Evolutionary conservation across 495 filamentous ascomycete genomes (phyloP), one percentile per base, ranked within the genome.

Genomic region (Sporormia fimetaria): DNA sequence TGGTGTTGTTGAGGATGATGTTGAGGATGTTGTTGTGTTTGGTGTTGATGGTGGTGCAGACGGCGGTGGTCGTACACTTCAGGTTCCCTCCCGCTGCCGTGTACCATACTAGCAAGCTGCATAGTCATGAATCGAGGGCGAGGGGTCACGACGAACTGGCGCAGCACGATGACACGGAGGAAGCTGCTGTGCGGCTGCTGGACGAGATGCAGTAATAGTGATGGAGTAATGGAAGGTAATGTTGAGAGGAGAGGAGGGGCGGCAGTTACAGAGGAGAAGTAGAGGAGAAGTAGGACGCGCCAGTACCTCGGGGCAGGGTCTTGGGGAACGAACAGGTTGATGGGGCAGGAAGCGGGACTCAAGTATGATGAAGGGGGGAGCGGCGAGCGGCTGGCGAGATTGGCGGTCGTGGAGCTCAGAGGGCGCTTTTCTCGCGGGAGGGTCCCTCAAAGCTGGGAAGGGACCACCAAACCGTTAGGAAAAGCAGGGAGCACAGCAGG

Each of bases 61-160:
- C 29, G 36, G 26, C 29, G 44, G 42, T 46, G 52, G 24, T 42
- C 40, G 38, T 42, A 39, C 41, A 22, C 44, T 38, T 53, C 47
- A 42, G 41, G 53, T 28, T 57, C 51, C 41, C 51, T 44, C 46
- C 51, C 51, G 38, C 46, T 54, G 43, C 40, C 41, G 51, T 57
- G 54, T 33, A 57, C 54, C 54, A 57, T 57, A 28, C 47, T 57
- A 38, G 54, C 46, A 48, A 57, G 42, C 37, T 57, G 54, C 54
- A 57, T 57, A 22, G 34, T 49, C 53, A 50, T 56, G 18, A 37
- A 53, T 9, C 28, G 33, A 11, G 21, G 38, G 23, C 18, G 16
- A 51, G 39, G 45, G 33, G 47, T 35, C 36, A 51, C 51, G 29
- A 33, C 41, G 45, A 40, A 45, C 15, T 27, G 37, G 15, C 23